These are phyloP conservation scores for Epichloe baconii DNA, from an alignment of 2,329 filamentous ascomycete species.

Conservation along the genomic window DNA sequence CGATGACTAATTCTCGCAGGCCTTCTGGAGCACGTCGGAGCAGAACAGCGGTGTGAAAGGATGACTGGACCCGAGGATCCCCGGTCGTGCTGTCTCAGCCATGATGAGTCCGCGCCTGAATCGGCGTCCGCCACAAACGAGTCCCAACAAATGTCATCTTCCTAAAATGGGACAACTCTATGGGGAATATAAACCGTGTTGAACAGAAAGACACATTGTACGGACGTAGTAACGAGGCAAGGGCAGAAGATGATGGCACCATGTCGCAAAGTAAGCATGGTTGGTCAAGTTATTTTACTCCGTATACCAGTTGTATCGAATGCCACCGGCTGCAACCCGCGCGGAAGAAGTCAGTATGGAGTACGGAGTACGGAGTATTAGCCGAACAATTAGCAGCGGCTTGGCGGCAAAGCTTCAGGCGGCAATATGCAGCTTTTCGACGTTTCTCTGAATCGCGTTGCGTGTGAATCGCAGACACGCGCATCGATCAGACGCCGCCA, in stretches of 20 bases:
- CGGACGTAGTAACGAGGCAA: neutral
- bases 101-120: neutral
- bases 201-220: neutral
- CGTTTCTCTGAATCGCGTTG: neutral
- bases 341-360: too few relatives aligned
- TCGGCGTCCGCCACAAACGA: neutral
- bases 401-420: neutral
- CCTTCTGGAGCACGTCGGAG: neutral
- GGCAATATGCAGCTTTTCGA: neutral
- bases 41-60: constrained; percentile 5
- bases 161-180: neutral
- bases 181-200: neutral
- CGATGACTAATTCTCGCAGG: neutral
- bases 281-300: neutral
- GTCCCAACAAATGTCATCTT: neutral
- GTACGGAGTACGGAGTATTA: too few relatives aligned
- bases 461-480: neutral
- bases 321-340: neutral
- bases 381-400: neutral
- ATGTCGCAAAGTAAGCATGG: neutral
- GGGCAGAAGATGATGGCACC: neutral
- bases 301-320: neutral
- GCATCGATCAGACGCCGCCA: neutral
- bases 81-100: constrained; percentile 6
- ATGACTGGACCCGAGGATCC: neutral